phyloP scores from a whole-genome alignment of 495 filamentous ascomycete genomes.

The Alectoria sarmentosa region DNA sequence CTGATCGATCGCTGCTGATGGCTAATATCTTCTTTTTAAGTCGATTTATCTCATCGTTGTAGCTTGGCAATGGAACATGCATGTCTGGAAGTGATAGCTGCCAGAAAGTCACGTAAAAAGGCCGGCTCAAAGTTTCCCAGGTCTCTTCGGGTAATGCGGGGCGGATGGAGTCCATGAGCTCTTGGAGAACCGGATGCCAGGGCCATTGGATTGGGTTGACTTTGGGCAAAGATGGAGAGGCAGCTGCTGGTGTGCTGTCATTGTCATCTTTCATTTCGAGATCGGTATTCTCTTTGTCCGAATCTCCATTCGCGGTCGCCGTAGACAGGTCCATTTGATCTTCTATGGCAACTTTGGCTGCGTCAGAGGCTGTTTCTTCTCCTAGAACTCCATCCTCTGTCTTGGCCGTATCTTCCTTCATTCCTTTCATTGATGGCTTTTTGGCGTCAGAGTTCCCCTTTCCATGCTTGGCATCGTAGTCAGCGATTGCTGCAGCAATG shows the following conservation, averaged over 20 bases:
- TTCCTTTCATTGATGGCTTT: conserved; percentile 22
- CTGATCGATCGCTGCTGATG: conserved; percentile 62
- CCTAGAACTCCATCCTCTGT: conserved; percentile 24
- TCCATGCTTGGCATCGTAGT: conserved; percentile 33
- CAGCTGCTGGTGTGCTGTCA: conserved; percentile 1
- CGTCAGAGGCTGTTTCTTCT: conserved; percentile 4
- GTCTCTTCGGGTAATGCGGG: conserved; percentile 52
- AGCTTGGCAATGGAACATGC: conserved; percentile 61
- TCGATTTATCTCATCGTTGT: conserved; percentile 60
- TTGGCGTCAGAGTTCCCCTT: conserved; percentile 16
- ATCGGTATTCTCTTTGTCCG: conserved; percentile 2
- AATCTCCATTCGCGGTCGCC: neutral
- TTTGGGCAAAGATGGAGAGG: conserved; percentile 2
- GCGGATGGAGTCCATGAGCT: conserved; percentile 62
- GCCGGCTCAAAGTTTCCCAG: conserved; percentile 60
- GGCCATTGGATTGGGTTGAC: conserved; percentile 31
- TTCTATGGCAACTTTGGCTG: neutral
- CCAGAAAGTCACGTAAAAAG: conserved; percentile 93
- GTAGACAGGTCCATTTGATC: conserved; percentile 10
- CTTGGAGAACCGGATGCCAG: conserved; percentile 68
- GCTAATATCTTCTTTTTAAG: conserved; percentile 52
- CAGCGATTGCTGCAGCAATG: conserved; percentile 49
- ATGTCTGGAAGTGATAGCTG: conserved; percentile 77
- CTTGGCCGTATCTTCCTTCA: conserved; percentile 19
- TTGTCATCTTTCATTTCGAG: conserved; percentile 4